Evolutionary conservation across 2,329 filamentous ascomycete species (phyloP).

Genomic region (Calonectria ilicicola): DNA sequence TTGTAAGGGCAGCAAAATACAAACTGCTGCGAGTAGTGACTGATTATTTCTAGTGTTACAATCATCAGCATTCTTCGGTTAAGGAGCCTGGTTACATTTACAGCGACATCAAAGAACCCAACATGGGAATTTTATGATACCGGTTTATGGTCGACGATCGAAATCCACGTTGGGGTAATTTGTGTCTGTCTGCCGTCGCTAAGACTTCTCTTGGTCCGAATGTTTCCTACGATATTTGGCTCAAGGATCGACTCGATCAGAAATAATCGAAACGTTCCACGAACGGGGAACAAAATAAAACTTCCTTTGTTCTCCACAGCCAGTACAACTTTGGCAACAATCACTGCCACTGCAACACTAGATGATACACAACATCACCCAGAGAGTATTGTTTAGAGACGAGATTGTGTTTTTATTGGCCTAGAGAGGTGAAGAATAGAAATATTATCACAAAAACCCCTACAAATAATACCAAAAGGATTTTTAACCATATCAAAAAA

Average conservation of each 20-base stretch:
- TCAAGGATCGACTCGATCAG: neutral
- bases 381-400: neutral
- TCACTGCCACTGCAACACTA: neutral
- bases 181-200: neutral
- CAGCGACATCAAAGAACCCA: neutral
- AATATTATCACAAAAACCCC: neutral
- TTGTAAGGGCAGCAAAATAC: neutral
- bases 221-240: neutral
- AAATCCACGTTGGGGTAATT: neutral
- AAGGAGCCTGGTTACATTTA: neutral
- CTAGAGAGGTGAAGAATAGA: neutral
- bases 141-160: neutral
- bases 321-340: neutral
- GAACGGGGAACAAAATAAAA: neutral
- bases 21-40: fast-evolving
- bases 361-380: neutral
- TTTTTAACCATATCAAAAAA: too few relatives aligned
- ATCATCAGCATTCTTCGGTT: neutral
- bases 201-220: neutral
- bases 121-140: neutral
- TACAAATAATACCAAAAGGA: neutral
- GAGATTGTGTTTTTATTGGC: neutral
- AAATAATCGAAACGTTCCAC: neutral
- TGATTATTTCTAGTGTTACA: neutral
- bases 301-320: neutral